Conservation (phyloP, 257 asterid species). For the Mentha longifolia region DNA sequence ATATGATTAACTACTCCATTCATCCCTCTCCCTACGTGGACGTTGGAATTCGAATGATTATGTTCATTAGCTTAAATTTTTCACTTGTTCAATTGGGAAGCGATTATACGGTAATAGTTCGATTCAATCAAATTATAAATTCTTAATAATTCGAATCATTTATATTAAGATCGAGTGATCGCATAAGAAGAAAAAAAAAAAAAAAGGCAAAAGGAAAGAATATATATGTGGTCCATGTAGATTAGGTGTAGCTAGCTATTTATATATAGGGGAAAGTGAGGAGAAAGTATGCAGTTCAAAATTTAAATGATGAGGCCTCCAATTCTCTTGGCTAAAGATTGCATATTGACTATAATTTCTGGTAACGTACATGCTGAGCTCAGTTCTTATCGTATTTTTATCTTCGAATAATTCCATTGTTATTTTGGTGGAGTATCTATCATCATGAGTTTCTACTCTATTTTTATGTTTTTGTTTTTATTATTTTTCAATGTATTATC, state of each 20-base stretch:
- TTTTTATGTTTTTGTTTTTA: too few relatives aligned
- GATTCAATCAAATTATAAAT: too few relatives aligned
- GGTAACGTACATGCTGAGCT: not conserved
- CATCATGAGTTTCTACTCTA: too few relatives aligned
- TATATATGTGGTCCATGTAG: slow-evolving; percentile 25
- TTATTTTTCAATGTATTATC: too few relatives aligned
- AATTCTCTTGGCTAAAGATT: slow-evolving; percentile 16
- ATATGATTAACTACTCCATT: not conserved
- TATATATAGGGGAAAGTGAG: not conserved
- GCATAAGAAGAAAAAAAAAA: too few relatives aligned
- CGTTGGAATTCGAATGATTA: not conserved
- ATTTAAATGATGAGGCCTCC: slow-evolving; percentile 44
- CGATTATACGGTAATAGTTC: not conserved
- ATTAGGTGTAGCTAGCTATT: not conserved
- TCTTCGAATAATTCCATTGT: too few relatives aligned
- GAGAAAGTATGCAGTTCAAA: slow-evolving; percentile 35
- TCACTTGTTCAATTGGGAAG: not conserved
- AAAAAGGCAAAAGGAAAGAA: not conserved
- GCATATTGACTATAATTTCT: slow-evolving; percentile 7
- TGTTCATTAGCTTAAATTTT: not conserved
- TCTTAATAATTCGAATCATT: too few relatives aligned
- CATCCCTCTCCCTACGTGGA: not conserved
- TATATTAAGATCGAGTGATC: not conserved
- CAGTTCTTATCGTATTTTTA: too few relatives aligned
- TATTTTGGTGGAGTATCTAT: too few relatives aligned